phyloP scores from a whole-genome alignment of 106 monocot genomes.

The Dendrobium catenatum region DNA sequence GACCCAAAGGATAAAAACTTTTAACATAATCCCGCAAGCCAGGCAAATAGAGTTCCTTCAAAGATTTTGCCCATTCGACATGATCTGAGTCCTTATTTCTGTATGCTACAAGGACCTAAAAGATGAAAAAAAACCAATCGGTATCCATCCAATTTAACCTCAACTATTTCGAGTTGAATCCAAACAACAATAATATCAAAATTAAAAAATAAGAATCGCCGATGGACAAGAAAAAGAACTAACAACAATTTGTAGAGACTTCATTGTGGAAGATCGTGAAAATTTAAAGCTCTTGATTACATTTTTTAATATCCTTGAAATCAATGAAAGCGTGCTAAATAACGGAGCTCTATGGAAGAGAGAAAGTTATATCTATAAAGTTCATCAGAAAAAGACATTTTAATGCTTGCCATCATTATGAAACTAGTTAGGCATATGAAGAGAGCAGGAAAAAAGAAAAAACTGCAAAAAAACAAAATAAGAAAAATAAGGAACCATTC shows the following conservation, averaged over 20 bases:
- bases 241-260: neutral
- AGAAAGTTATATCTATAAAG: neutral
- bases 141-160: neutral
- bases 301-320: neutral
- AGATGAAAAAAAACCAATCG: neutral
- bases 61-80: constrained; percentile 89
- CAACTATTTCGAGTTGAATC: neutral
- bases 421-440: neutral
- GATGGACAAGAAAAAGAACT: neutral
- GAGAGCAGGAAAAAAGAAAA: neutral
- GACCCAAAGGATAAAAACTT: constrained; percentile 78
- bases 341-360: neutral
- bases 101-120: constrained; percentile 82
- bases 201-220: neutral
- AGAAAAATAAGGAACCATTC: neutral
- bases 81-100: constrained; percentile 82
- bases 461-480: neutral
- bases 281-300: neutral
- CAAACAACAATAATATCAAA: neutral
- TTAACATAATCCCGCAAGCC: constrained; percentile 87
- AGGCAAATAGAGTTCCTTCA: constrained; percentile 90
- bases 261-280: neutral
- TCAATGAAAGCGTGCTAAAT: neutral
- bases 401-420: neutral
- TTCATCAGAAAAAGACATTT: neutral